Base-by-base conservation (phyloP, 1,284 basidiomycete genomes). In the Trametes sp. region DNA sequence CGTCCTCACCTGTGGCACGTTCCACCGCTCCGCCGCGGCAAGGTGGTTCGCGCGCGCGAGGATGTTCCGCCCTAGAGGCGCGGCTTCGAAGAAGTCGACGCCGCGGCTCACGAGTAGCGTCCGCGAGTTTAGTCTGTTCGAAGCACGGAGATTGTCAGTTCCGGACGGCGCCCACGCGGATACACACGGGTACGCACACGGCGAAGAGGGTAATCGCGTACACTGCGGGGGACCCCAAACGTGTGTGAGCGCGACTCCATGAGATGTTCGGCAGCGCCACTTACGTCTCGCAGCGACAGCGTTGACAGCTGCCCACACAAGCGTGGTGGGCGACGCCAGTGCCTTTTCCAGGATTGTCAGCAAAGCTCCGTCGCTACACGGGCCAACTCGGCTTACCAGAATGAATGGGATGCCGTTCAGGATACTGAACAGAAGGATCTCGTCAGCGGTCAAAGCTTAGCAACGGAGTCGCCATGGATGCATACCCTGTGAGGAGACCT, bases 1-100 rank as follows among this genome's bases (percentile, higher is more conserved):
- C 10, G 19, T 9, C 16, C 29, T 13, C 14, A 50, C 56, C 48
- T 57, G 36, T 1, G 56, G 56, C 5, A 41, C 35, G 19, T 51
- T 57, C n/a, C 38, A 57, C n/a, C 38, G 56, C 36, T 57, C 48
- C 23, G 36, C 56, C 14, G 48, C 23, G 36, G 48, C 56, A n/a
- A 51, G 16, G 48, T 28, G 56, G 26, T 42, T 36, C 3, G 48
- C 46, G 6, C 48, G 56, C 16, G 48, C 11, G 19, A 57, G 23
- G 48, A 51, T 42, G 26, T 50, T 51, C 24, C 48, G 26, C 31
- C 28, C 56, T 28, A 29, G 28, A 16, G 23, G n/a, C n/a, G 33
- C 38, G 9, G 19, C 16, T 11, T 50, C 45, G 48, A 51, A 57
- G 9, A 57, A n/a, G 23, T 42, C 45, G n/a, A 50, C 38, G 48